Base-by-base conservation (phyloP, 2,329 filamentous ascomycete species). In the Basipetospora chlamydospora region DNA sequence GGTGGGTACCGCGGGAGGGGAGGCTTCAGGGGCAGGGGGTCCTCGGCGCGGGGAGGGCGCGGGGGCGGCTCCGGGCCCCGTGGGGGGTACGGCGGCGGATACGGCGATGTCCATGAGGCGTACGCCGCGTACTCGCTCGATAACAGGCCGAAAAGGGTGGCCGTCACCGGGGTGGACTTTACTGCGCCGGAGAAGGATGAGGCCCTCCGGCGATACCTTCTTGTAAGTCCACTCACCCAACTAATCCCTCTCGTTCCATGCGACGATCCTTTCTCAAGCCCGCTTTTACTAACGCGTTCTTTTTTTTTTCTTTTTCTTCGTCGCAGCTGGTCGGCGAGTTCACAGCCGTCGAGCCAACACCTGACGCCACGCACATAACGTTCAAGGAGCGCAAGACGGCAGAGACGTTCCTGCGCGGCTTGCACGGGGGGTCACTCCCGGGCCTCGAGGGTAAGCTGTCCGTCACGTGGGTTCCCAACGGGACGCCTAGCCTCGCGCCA, bases 381-480 rank as follows among this genome's bases (percentile, higher is more conserved):
- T 81, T 81, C 51, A 73, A 71, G 39, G 74, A 80, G 47, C 71
- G 76, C 39, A 73, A 72, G 49, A 77, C 78, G 11, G 82, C 80
- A 4, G 82, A 88, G 51, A 75, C 67, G 43, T 77, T 80, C 47
- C 71, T 69, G 58, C 70, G 72, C 46, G 62, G 68, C 20, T 56
- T 73, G n/a, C 52, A 68, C 32, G 63, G 63, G 31, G 65, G 66
- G 29, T 58, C 67, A 15, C 70, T 86, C 28, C 73, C 77, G 0
- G 70, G 73, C 6, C 57, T 83, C 9, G 58, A 66, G 2, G 75
- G 70, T 28, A 69, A 68, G 31, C 61, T 85, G 10, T 75, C 83
- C 38, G 53, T 83, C 26, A 54, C 68, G 1, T 88, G 82, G 82
- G 64, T 63, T 17, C 43, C 45, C n/a, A 59, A 46, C 25, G 44